A percentile compares a stretch with the other conserved stretches of the same genome.
phyloP scores from a whole-genome alignment of 306 rosid genomes.

The Cicer yamashitae region DNA sequence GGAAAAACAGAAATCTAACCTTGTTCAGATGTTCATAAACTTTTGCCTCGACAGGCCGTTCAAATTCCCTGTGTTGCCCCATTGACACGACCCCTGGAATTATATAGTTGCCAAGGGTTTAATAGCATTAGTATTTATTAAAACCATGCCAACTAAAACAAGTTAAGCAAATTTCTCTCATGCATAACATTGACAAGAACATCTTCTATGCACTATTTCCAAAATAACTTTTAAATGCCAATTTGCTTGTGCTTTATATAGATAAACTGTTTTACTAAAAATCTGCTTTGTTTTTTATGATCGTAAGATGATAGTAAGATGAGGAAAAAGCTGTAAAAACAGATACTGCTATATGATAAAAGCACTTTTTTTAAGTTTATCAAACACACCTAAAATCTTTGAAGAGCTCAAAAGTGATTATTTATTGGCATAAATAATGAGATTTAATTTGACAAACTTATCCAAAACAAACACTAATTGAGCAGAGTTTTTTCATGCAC shows the following conservation, averaged over 20 bases:
- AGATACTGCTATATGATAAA: not conserved
- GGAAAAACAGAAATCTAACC: conserved; percentile 50
- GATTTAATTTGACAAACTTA: not conserved
- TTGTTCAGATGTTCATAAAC: conserved; percentile 53
- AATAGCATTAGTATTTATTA: conserved; percentile 35
- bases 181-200: conserved; percentile 23
- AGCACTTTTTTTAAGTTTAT: not conserved
- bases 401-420: conserved; percentile 16
- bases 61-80: conserved; percentile 58
- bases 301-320: not conserved
- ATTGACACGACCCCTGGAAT: conserved; percentile 46
- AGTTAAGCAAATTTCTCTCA: conserved; percentile 22
- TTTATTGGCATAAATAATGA: conserved; percentile 18
- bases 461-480: conserved; percentile 8
- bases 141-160: conserved; percentile 42
- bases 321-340: not conserved
- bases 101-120: conserved; percentile 13
- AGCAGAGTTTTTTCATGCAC: conserved; percentile 9
- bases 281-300: not conserved
- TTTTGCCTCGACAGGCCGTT: conserved; percentile 57
- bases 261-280: not conserved
- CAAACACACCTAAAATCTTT: conserved; percentile 25
- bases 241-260: conserved; percentile 16
- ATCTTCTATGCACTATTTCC: not conserved
- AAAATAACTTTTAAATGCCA: conserved; percentile 9